Evolutionary conservation across 2,329 filamentous ascomycete genomes (phyloP).

Genomic region (Alternaria rosae): DNA sequence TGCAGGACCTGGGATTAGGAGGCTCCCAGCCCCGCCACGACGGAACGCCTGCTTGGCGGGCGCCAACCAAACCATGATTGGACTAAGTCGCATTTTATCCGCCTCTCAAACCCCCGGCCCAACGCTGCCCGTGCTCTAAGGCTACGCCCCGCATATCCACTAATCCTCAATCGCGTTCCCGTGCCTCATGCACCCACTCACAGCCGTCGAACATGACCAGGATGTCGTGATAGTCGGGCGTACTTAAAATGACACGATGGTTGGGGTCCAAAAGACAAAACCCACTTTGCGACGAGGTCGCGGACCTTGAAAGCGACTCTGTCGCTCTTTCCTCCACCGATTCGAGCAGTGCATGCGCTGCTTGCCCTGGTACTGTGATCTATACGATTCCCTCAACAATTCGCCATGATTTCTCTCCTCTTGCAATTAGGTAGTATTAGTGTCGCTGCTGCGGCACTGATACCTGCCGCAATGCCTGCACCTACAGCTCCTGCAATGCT

Average conservation of each 20-base stretch:
- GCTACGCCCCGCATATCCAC: neutral
- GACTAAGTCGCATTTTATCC: neutral
- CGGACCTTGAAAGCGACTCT: neutral
- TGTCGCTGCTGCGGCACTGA: neutral
- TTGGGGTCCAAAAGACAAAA: constrained; percentile 4
- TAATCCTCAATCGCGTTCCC: neutral
- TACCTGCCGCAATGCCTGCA: neutral
- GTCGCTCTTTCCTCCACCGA: neutral
- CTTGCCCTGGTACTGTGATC: neutral
- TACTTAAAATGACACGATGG: constrained; percentile 1
- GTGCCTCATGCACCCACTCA: neutral
- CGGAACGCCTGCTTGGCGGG: neutral
- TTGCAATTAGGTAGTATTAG: neutral
- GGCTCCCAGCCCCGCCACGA: neutral
- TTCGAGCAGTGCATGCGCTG: neutral
- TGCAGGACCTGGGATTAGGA: neutral
- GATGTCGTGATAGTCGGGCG: constrained; percentile 1
- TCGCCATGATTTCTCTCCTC: constrained; percentile 1
- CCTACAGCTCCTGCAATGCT: constrained; percentile 4
- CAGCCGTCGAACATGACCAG: neutral
- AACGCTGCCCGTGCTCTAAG: neutral
- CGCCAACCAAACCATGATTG: neutral
- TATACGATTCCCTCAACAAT: neutral
- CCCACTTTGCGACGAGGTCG: neutral
- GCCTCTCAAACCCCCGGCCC: neutral